Base-by-base conservation (phyloP, 139 green algal species). In the Dunaliella sp. region DNA sequence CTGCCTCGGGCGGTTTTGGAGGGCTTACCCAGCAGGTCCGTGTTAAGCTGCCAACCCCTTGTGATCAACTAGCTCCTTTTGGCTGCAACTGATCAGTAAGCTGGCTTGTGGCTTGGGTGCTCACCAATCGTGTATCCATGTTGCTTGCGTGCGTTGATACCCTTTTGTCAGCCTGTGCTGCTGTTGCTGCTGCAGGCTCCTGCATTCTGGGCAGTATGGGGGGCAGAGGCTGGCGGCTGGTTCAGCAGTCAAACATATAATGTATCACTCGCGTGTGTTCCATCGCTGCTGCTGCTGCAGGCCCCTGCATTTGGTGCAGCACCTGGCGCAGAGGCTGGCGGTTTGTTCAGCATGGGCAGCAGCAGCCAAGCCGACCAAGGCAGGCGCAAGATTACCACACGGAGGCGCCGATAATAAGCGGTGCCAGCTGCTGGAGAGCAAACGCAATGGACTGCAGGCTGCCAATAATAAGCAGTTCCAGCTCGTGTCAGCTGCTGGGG, bases 261-360 rank as follows among this genome's bases (percentile, higher is more conserved):
- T n/a, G n/a, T n/a, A n/a, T n/a, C n/a, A n/a, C n/a, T n/a, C n/a
- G n/a, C n/a, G n/a, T n/a, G n/a, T n/a, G n/a, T n/a, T n/a, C n/a
- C n/a, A n/a, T n/a, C n/a, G n/a, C n/a, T n/a, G n/a, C n/a, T 37
- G 76, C 76, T 38, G n/a, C 31, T 36, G 76, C 76, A 81, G 76
- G 76, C 76, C 1, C 76, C 76, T 24, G 76, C 76, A 12, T 81
- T 81, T 81, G 76, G 76, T 2, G 76, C 76, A 28, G n/a, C 1
- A 36, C 30, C 30, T 38, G 76, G n/a, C 2, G 76, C n/a, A 37
- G 76, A 81, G 36, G 76, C n/a, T 37, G 31, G 76, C 30, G 76
- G 76, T 31, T 28, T 81, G 30, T 81, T 81, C 76, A 81, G n/a
- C 31, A 81, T 81, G 12, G 76, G 76, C 31, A 37, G n/a, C 22